Evolutionary conservation across 371 early-diverging fungal species (phyloP).

Genomic region (Mucor mucedo): DNA sequence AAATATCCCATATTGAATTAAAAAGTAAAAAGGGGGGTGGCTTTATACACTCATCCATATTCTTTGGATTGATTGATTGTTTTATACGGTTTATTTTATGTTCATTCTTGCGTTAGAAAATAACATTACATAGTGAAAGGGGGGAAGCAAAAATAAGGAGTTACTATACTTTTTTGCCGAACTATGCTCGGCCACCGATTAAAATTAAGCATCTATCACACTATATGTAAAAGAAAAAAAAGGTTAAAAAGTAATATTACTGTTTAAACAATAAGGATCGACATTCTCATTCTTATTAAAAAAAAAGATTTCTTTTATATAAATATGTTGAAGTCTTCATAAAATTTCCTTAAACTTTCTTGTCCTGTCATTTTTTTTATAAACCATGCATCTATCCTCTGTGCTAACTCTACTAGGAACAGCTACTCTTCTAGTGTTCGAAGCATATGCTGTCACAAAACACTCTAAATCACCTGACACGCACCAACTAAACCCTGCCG

Average conservation of each 20-base stretch:
- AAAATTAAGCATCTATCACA: too few species aligned
- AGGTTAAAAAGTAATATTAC: too few species aligned
- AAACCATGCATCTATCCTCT: constrained; percentile 5
- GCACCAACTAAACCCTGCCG: not conserved
- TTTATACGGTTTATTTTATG: not conserved
- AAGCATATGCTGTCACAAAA: constrained; percentile 1
- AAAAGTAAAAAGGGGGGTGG: too few species aligned
- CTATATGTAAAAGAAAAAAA: not conserved
- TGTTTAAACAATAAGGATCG: too few species aligned
- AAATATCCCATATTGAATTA: too few species aligned
- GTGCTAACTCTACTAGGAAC: not conserved
- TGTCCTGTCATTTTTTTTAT: not conserved
- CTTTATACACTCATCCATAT: too few species aligned
- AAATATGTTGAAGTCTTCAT: not conserved
- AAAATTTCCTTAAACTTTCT: not conserved
- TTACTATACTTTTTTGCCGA: not conserved
- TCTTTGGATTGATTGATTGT: too few species aligned
- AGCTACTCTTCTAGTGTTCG: not conserved
- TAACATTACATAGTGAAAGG: not conserved
- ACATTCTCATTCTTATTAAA: constrained; percentile 1
- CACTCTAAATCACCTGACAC: not conserved
- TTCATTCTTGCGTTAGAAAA: not conserved
- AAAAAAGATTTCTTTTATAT: not conserved
- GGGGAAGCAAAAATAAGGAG: not conserved
- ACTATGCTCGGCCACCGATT: not conserved